Conservation (phyloP, 768 basidiomycete species). For the Ramaria sp. region DNA sequence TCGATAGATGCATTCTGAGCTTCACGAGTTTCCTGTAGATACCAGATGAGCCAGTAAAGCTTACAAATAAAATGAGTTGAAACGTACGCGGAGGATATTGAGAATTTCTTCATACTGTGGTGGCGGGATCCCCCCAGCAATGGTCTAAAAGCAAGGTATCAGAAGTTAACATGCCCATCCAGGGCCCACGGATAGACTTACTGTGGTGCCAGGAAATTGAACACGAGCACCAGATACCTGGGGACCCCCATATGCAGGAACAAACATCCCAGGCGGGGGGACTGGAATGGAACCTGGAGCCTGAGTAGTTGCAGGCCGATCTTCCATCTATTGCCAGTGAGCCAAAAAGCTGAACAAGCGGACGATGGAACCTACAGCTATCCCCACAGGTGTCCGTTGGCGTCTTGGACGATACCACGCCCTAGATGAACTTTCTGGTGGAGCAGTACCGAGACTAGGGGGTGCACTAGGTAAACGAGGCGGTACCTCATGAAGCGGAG, state of each 20-base stretch:
- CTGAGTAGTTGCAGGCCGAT: background rate
- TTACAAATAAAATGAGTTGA: background rate
- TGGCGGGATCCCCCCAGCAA: background rate
- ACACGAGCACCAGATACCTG: background rate
- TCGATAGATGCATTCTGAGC: constrained; percentile 67
- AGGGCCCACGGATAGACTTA: background rate
- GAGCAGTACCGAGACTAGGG: background rate
- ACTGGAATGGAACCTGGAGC: background rate
- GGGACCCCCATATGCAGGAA: background rate
- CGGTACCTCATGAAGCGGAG: constrained; percentile 1
- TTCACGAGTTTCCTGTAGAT: constrained; percentile 56
- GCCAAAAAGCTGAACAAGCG: background rate
- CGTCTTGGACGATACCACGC: constrained; percentile 2
- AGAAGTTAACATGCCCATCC: background rate
- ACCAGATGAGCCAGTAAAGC: background rate
- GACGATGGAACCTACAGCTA: background rate
- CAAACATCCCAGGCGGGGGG: background rate
- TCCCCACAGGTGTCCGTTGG: background rate
- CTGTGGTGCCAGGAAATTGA: background rate
- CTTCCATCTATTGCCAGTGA: background rate
- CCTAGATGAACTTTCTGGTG: background rate
- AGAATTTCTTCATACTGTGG: constrained; percentile 60
- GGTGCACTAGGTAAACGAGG: constrained; percentile 6
- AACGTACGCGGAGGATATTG: constrained; percentile 29
- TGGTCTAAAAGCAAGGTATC: background rate